Base-by-base conservation (phyloP, 257 asterid genomes). In the Plantago ovata region DNA sequence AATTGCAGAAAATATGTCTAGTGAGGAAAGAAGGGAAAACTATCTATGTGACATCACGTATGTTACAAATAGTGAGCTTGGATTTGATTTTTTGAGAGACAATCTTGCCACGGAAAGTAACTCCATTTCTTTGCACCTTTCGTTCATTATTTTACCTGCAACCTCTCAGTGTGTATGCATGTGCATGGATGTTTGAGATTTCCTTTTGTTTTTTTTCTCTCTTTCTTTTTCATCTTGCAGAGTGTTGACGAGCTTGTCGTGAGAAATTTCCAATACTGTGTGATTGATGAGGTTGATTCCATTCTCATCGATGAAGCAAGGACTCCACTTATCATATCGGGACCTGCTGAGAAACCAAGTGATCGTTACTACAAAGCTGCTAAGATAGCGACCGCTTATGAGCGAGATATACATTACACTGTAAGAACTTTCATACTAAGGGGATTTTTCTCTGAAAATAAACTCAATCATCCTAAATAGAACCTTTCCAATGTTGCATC, bases 61-160 rank as follows among this genome's bases (percentile, higher is more conserved):
- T 72, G 98, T 92, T 66, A 92, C 98, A 15, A 92, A 92, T 62
- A 92, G 98, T 68, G 98, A 92, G 81, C 78, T 92, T 72, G 98
- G 97, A 38, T 92, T 88, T 81, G 98, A 92, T 77, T 92, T 67
- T 78, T 71, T 92, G 73, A 79, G 98, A 73, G 98, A 92, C 59
- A 92, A 89, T 73, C 97, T 92, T 79, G 95, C 98, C 87, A 88
- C 87, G 98, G 97, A 74, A 91, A 75, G 96, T 84, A 79, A 73
- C 73, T 73, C 58, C 68, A 68, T 79, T 61, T 59, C 64, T 65
- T 69, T 73, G 56, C 23, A 60, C 61, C 48, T 66, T 65, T 51
- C 42, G 14, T 38, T 22, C 47, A 21, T 13, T 62, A n/a, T 15
- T 32, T 3, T 64, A 18, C 60, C 65, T 61, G n/a, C n/a, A n/a